A percentile compares a stretch with the other conserved stretches of the same genome.
Conservation (phyloP, 1,139 yeast species). For the Lodderomyces metapsilosis region DNA sequence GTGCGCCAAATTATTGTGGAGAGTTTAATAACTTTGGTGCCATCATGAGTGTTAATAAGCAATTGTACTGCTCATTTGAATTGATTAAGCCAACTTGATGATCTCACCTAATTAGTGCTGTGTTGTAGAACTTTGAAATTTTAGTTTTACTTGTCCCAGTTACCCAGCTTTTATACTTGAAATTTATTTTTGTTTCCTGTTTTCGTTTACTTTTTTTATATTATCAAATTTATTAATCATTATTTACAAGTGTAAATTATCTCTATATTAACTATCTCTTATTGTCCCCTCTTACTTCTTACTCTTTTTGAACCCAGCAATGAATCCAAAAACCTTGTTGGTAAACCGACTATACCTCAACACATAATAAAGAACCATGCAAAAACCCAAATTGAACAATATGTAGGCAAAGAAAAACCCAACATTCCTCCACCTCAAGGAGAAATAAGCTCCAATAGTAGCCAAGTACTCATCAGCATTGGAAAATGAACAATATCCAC, state of each 20-base stretch:
- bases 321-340: slow-evolving; percentile 6
- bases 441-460: slow-evolving; percentile 42
- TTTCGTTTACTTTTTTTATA: no score
- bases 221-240: background rate
- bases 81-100: slow-evolving; percentile 61
- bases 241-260: no score
- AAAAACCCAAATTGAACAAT: slow-evolving; percentile 44
- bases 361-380: slow-evolving; percentile 22
- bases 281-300: slow-evolving; percentile 5
- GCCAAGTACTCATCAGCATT: slow-evolving; percentile 55
- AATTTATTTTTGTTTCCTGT: no score
- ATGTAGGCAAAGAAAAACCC: slow-evolving; percentile 61
- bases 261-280: no score
- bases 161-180: background rate
- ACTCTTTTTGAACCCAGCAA: slow-evolving; percentile 9
- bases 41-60: slow-evolving; percentile 78
- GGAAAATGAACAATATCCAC: slow-evolving; percentile 58
- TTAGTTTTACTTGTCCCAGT: no score
- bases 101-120: background rate
- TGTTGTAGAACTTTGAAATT: background rate
- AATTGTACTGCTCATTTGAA: slow-evolving; percentile 79
- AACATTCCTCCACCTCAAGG: slow-evolving; percentile 62
- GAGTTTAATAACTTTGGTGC: slow-evolving; percentile 92
- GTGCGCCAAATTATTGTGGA: slow-evolving; percentile 91
- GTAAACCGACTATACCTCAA: slow-evolving; percentile 18